Evolutionary conservation across 2,329 filamentous ascomycete genomes (phyloP), one percentile per base, ranked within the genome.

Genomic region (Claviceps spartinae): DNA sequence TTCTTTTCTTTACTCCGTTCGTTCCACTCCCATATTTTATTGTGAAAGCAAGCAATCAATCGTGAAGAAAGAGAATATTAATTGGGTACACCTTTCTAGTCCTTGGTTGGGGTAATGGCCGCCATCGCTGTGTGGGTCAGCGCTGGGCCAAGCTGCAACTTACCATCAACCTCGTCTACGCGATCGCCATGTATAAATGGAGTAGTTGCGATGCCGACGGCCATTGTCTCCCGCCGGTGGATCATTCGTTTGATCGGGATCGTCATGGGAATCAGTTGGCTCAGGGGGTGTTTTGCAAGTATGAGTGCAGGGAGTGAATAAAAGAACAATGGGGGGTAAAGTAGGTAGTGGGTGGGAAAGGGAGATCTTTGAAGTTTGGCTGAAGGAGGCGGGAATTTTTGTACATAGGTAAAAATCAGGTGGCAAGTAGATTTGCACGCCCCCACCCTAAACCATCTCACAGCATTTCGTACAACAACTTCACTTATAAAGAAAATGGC

Each of bases 141-240:
- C 55, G 56, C 16, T 57, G 53, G 51, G 56, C 51, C 8, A 58
- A 58, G 54, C 26, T 58, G 22, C 56, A 58, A 30, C 49, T 56
- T 22, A 57, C 47, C 49, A 55, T 57, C 16, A 49, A 49, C 16
- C 40, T 57, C 14, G 55, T 40, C 9, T 51, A 55, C 18, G 54
- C 54, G 14, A 26, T 56, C 13, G 54, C 51, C 16, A 46, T 49
- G 45, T 55, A 55, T 20, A 50, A 50, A 47, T 56, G 54, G 54
- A 47, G 5, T 3, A 43, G 44, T 16, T 56, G 54, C 11, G 53
- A 56, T 38, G 53, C 11, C 13, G 30, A 48, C 1, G 46, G 46
- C 2, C 24, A 37, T 20, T 0, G 4, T 5, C 5, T 48, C 16
- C 34, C 46, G 1, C 11, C 46, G 0, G 16, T 20, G 16, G 26